Percentiles rank a stretch among this genome's conserved stretches.
Evolutionary conservation across 2,329 filamentous ascomycete genomes (phyloP).

Genomic region (Colletotrichum horii): DNA sequence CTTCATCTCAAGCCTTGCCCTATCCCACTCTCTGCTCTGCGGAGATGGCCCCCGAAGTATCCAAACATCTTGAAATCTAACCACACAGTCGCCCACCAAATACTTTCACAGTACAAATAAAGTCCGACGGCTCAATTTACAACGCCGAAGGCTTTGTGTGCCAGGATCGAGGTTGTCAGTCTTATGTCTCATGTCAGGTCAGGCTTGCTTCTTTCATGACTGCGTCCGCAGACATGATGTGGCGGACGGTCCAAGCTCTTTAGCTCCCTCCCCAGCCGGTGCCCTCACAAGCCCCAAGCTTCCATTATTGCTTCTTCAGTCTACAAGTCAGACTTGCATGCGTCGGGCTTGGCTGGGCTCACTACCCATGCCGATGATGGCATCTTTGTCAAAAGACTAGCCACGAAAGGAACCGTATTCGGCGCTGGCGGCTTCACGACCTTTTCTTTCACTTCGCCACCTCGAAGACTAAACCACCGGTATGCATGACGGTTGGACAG

Average conservation of each 20-base stretch:
- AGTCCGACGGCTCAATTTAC: not conserved
- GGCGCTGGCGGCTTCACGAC: not conserved
- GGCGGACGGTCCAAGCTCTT: slow-evolving; percentile 8
- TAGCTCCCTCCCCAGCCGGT: not conserved
- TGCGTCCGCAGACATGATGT: not conserved
- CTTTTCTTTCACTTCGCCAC: not conserved
- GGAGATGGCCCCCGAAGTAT: not conserved
- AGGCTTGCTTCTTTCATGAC: not conserved
- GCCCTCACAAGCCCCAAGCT: slow-evolving; percentile 7
- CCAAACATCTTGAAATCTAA: not conserved
- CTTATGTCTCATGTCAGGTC: not conserved
- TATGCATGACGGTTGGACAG: not conserved
- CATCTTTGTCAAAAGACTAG: not conserved
- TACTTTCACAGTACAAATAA: not conserved
- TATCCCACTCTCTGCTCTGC: not conserved
- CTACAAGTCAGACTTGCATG: not conserved
- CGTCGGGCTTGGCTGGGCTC: not conserved
- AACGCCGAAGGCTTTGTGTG: not conserved
- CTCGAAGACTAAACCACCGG: not conserved
- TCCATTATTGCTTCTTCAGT: not conserved
- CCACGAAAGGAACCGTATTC: not conserved
- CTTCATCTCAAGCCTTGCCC: not conserved
- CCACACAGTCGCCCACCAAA: not conserved
- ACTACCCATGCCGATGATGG: not conserved
- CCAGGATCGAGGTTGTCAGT: not conserved